Evolutionary conservation across 164 flowering plant genomes (phyloP), one percentile per base, ranked within the genome.

Genomic region (Santalum album): DNA sequence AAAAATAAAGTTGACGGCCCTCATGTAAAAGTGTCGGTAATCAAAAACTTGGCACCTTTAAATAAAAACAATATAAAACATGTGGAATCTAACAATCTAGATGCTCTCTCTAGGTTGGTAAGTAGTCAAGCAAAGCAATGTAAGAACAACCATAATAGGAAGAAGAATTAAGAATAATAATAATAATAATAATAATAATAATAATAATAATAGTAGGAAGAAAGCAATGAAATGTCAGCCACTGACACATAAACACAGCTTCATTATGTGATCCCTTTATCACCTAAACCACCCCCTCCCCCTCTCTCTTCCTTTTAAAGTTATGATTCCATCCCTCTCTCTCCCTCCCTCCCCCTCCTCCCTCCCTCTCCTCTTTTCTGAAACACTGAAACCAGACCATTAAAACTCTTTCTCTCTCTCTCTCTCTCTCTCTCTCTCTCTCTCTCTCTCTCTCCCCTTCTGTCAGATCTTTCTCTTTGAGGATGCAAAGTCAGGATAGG

Each of bases 211-310:
- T n/a, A n/a, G n/a, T n/a, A n/a, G n/a, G 16, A 24, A 55, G 47
- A 62, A 65, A 56, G 62, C 52, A 58, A 51, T 38, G 21, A 40
- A 58, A 65, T 52, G 61, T 70, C 64, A 61, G 66, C 34, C 24
- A 36, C 42, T 42, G 53, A 57, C 26, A 60, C 72, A 36, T 35
- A 49, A 49, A 57, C 26, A 59, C 72, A 69, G 72, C 72, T 63
- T 62, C 57, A 46, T n/a, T 55, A 57, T 43, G 17, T 48, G 34
- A 34, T 61, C 27, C 46, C 55, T 62, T 32, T 32, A 54, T 58
- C 21, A n/a, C n/a, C 54, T 27, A 61, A 51, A 14, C 43, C 50
- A 48, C 16, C 25, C 27, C 53, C 25, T 53, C 45, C 44, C 7
- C 38, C 40, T 27, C 42, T 27, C 42, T 23, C 1, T 59, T 34